Evolutionary conservation across 2,329 filamentous ascomycete genomes (phyloP).

Genomic region (Acephala macrosclerotiorum): DNA sequence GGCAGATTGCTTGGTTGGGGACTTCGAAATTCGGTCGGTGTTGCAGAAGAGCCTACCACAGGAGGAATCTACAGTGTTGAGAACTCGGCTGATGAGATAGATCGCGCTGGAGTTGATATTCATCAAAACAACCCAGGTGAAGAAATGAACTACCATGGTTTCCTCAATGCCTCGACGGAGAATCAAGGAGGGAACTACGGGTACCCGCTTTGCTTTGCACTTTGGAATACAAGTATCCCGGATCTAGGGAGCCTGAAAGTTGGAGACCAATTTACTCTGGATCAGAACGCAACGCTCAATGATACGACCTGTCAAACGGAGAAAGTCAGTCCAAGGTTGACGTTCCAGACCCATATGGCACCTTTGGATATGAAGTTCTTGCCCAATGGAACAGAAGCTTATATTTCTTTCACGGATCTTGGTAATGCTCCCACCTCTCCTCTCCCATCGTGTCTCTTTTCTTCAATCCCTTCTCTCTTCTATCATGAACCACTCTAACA

Average conservation of each 20-base stretch:
- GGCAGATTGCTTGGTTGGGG: conserved; percentile 69
- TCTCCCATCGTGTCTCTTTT: no score
- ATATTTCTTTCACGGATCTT: conserved; percentile 58
- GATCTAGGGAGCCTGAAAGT: conserved; percentile 49
- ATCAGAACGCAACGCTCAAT: conserved; percentile 48
- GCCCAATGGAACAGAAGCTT: conserved; percentile 63
- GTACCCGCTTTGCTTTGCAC: conserved; percentile 73
- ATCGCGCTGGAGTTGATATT: conserved; percentile 64
- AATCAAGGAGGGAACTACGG: conserved; percentile 65
- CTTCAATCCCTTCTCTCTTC: no score
- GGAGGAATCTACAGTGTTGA: conserved; percentile 69
- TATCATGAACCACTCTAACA: background rate
- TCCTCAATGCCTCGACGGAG: conserved; percentile 48
- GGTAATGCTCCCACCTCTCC: conserved; percentile 49
- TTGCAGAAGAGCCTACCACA: conserved; percentile 65
- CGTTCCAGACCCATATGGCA: conserved; percentile 71
- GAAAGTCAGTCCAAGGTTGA: conserved; percentile 60
- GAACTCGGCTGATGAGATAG: conserved; percentile 73
- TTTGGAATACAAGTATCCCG: conserved; percentile 64
- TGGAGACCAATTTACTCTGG: conserved; percentile 58
- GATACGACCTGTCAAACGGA: conserved; percentile 54
- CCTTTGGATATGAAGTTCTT: conserved; percentile 77
- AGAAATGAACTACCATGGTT: conserved; percentile 76
- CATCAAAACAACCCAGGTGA: conserved; percentile 76
- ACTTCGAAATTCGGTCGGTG: conserved; percentile 74